These are phyloP conservation scores for Ogataea nakhonphanomensis DNA, from an alignment of 805 yeast genomes.

Conservation along the genomic window DNA sequence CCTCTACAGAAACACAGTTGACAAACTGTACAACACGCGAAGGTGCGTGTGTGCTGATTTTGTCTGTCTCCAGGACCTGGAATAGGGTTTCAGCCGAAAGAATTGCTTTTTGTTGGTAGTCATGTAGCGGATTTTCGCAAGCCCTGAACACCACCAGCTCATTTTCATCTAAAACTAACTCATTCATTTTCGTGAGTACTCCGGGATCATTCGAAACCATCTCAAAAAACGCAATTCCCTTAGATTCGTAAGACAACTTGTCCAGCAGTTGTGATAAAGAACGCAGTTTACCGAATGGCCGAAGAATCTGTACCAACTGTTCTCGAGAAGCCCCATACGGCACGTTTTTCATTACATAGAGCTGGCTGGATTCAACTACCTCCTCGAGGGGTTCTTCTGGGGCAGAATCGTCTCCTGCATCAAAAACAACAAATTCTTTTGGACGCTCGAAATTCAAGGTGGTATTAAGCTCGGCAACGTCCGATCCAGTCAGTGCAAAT, in stretches of 20 bases:
- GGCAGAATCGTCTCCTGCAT: constrained; percentile 48
- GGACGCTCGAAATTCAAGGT: constrained; percentile 41
- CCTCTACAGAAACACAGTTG: constrained; percentile 64
- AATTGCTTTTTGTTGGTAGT: constrained; percentile 22
- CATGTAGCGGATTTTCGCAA: constrained; percentile 32
- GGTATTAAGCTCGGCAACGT: constrained; percentile 31
- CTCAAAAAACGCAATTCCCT: constrained; percentile 59
- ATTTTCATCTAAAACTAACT: constrained; percentile 35
- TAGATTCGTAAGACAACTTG: constrained; percentile 45
- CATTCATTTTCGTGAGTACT: constrained; percentile 33
- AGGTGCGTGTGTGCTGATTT: constrained; percentile 18
- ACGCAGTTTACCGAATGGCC: constrained; percentile 38
- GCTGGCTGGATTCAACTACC: constrained; percentile 32
- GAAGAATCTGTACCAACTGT: constrained; percentile 40
- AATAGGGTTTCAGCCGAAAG: constrained; percentile 22
- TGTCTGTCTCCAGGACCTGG: constrained; percentile 10
- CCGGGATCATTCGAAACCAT: constrained; percentile 18
- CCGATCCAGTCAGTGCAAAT: constrained; percentile 39
- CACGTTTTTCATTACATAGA: constrained; percentile 37
- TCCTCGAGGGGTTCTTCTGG: constrained; percentile 41
- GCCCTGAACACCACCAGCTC: constrained; percentile 36
- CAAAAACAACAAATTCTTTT: constrained; percentile 35
- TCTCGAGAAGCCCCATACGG: constrained; percentile 42
- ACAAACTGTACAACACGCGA: constrained; percentile 59
- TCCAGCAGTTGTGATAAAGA: constrained; percentile 44